These are phyloP conservation scores for Gautieria morchelliformis DNA, from an alignment of 768 basidiomycete species.

Conservation along the genomic window DNA sequence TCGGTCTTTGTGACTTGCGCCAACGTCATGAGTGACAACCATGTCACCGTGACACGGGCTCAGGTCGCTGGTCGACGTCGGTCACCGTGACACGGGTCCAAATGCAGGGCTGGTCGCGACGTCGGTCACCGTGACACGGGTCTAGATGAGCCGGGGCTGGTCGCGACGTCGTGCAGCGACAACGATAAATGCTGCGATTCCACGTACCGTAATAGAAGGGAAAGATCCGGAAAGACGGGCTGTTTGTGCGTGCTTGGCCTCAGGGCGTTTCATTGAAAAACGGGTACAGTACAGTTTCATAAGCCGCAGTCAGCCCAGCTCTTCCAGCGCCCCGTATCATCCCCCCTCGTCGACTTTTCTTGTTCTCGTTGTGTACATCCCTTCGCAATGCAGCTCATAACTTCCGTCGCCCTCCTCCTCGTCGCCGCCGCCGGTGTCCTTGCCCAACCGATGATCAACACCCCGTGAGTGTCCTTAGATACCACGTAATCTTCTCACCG, in stretches of 20 bases:
- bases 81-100: too few relatives aligned
- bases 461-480: slow-evolving; percentile 46
- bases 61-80: too few relatives aligned
- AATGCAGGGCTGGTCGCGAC: too few relatives aligned
- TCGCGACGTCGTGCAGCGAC: too few relatives aligned
- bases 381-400: slow-evolving; percentile 9
- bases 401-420: slow-evolving; percentile 25
- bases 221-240: too few relatives aligned
- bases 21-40: too few relatives aligned
- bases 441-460: slow-evolving; percentile 49
- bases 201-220: too few relatives aligned
- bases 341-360: neutral
- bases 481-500: neutral
- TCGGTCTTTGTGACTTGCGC: too few relatives aligned
- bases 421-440: slow-evolving; percentile 32
- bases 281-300: neutral
- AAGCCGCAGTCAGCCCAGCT: neutral
- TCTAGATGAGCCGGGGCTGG: too few relatives aligned
- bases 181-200: too few relatives aligned
- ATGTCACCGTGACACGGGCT: too few relatives aligned
- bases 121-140: too few relatives aligned
- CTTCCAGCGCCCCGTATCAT: neutral
- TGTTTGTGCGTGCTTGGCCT: neutral
- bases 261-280: neutral
- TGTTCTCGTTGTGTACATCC: neutral